Evolutionary conservation across 2,329 filamentous ascomycete genomes (phyloP).

Genomic region (Amauroascus verrucosus): DNA sequence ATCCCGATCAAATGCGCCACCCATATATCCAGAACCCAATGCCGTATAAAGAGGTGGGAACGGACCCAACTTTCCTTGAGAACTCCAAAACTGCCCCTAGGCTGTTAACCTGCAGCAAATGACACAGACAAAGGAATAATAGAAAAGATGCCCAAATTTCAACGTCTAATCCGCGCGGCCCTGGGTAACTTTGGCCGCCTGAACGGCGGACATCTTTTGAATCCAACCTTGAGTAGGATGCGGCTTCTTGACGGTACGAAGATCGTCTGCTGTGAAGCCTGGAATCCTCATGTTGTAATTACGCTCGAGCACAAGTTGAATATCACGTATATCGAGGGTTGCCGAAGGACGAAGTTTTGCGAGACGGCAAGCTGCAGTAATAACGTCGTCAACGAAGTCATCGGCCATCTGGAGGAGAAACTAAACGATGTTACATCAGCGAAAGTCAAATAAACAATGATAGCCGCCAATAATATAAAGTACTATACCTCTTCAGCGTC

Average conservation of each 20-base stretch:
- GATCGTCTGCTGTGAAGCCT: slow-evolving; percentile 86
- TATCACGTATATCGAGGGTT: slow-evolving; percentile 77
- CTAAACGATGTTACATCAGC: slow-evolving; percentile 37
- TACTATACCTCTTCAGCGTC: slow-evolving; percentile 83
- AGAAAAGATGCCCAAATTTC: not conserved
- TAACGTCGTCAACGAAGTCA: slow-evolving; percentile 86
- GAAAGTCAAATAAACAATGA: not conserved
- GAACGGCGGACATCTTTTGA: slow-evolving; percentile 92
- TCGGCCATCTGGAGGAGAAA: slow-evolving; percentile 82
- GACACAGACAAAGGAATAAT: not conserved
- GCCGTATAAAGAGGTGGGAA: not conserved
- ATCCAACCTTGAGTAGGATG: slow-evolving; percentile 84
- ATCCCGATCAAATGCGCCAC: not conserved
- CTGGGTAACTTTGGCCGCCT: slow-evolving; percentile 68
- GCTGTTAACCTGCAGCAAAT: not conserved
- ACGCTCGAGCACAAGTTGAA: slow-evolving; percentile 72
- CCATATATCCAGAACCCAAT: not conserved
- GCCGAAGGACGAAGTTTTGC: slow-evolving; percentile 88
- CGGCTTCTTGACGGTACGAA: slow-evolving; percentile 87
- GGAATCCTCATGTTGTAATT: slow-evolving; percentile 88
- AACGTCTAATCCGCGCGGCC: slow-evolving; percentile 31
- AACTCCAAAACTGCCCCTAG: not conserved
- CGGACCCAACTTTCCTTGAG: not conserved
- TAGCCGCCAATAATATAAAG: slow-evolving; percentile 7
- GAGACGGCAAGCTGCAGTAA: slow-evolving; percentile 76